These are phyloP conservation scores for Dactylellina haptotyla DNA, from an alignment of 2,329 filamentous ascomycete species.

Conservation along the genomic window DNA sequence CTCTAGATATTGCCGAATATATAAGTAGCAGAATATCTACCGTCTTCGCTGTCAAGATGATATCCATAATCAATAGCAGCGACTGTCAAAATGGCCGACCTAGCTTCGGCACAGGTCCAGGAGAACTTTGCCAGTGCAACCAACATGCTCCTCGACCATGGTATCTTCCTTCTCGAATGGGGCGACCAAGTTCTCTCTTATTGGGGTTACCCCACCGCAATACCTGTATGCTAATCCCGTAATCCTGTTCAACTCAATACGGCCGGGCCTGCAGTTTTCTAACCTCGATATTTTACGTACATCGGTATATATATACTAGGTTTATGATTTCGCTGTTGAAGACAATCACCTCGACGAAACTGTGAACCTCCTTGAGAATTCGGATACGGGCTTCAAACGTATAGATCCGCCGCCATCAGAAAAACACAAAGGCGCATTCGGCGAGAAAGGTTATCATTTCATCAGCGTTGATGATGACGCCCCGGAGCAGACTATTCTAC, in stretches of 20 bases:
- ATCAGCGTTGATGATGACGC: slow-evolving; percentile 9
- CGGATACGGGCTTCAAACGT: slow-evolving; percentile 16
- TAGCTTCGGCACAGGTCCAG: slow-evolving; percentile 1
- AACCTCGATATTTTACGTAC: not conserved
- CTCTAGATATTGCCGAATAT: no score
- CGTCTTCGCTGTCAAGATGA: no score
- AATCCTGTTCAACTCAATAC: not conserved
- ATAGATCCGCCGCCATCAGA: slow-evolving; percentile 23
- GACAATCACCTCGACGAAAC: slow-evolving; percentile 29
- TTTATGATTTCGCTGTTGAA: slow-evolving; percentile 39
- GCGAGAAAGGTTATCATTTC: slow-evolving; percentile 33
- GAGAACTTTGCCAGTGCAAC: slow-evolving; percentile 34
- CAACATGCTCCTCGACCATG: slow-evolving; percentile 36
- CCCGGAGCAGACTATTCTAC: not conserved
- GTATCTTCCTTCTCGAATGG: slow-evolving; percentile 34
- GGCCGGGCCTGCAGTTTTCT: not conserved
- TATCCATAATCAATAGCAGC: not conserved
- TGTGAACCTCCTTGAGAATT: slow-evolving; percentile 14
- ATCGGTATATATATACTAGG: slow-evolving; percentile 6
- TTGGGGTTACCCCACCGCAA: slow-evolving; percentile 27
- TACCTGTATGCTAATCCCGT: slow-evolving; percentile 12
- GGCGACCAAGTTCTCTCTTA: slow-evolving; percentile 41
- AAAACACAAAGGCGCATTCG: slow-evolving; percentile 23
- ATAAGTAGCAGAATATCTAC: no score
- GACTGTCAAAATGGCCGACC: slow-evolving; percentile 8